Evolutionary conservation across 495 filamentous ascomycete species (phyloP), one percentile per base, ranked within the genome.

Genomic region (Lasiosphaeria hispida): DNA sequence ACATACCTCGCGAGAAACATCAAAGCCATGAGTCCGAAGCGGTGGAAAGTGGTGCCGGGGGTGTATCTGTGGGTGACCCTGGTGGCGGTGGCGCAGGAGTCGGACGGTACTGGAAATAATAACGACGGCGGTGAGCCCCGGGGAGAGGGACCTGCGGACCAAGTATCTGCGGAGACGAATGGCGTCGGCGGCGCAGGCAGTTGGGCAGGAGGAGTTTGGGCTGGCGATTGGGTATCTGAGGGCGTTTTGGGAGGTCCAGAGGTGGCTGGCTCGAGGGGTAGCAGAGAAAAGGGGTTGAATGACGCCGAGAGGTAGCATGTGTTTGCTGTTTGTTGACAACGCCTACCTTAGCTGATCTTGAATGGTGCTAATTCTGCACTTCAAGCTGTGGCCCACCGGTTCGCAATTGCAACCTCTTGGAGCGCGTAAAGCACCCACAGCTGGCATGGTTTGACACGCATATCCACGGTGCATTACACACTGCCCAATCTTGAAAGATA

Each of bases 31-130:
- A 7, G 13, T 0, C 13, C 62, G 0, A 19, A 8, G 4, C 18
- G 55, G 1, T 69, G 66, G 66, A 61, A 63, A 19, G 15, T 42
- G 11, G 62, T 69, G 9, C 63, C 60, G 1, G 66, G 63, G 4
- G 55, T 69, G 17, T 66, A 59, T 11, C 48, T 69, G n/a, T 69
- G 66, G 66, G 38, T 69, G 5, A 14, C 64, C 40, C 47, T 66
- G 2, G 55, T 62, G n/a, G 60, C 55, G 7, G 30, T 52, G 18
- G 57, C 45, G 1, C 61, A 63, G 3, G 48, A 50, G 8, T 33
- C 61, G 2, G 18, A 38, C 10, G 33, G 33, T 5, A 13, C 33
- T 8, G 38, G 8, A 23, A 19, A 17, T 13, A 54, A 56, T 3
- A 52, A 45, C 2, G 34, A 33, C 4, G 19, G 5, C 17, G 42